Evolutionary conservation across 1,284 basidiomycete species (phyloP).

Genomic region (Marasmius oreades): DNA sequence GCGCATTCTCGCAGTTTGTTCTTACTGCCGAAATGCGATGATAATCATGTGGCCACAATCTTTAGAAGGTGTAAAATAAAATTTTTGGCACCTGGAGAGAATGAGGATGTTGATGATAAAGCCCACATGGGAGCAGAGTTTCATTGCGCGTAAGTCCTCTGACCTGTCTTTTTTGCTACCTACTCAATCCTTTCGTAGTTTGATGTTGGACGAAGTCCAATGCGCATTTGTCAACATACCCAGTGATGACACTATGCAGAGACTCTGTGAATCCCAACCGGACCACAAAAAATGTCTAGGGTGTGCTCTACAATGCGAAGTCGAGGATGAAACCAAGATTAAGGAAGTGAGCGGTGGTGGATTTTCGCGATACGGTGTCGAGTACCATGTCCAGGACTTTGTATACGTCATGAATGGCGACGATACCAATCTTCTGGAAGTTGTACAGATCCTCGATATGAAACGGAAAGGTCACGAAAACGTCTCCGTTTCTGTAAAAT

Average conservation of each 20-base stretch:
- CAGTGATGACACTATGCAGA: conserved; percentile 23
- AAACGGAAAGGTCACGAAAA: not conserved
- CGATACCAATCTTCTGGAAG: not conserved
- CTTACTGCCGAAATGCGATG: conserved; percentile 49
- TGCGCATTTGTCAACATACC: conserved; percentile 43
- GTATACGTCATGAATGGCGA: not conserved
- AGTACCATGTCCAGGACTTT: conserved; percentile 3
- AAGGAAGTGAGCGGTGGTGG: not conserved
- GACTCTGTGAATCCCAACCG: conserved; percentile 29
- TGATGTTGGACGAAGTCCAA: conserved; percentile 42
- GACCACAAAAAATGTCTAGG: conserved; percentile 39
- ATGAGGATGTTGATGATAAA: conserved; percentile 40
- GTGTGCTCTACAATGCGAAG: conserved; percentile 35
- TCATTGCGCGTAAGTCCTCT: conserved; percentile 43
- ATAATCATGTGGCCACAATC: conserved; percentile 47
- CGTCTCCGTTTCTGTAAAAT: not conserved
- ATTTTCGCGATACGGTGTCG: conserved; percentile 26
- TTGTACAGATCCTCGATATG: not conserved
- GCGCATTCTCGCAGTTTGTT: conserved; percentile 58
- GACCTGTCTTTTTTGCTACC: conserved; percentile 8
- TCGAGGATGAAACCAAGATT: conserved; percentile 17
- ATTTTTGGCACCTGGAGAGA: conserved; percentile 35
- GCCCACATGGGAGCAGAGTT: conserved; percentile 43
- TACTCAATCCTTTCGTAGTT: conserved; percentile 23
- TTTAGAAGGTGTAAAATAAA: conserved; percentile 50